Percentiles rank a stretch among this genome's conserved stretches.
Evolutionary conservation across 2,329 filamentous ascomycete genomes (phyloP).

Genomic region (Passalora sequoiae): DNA sequence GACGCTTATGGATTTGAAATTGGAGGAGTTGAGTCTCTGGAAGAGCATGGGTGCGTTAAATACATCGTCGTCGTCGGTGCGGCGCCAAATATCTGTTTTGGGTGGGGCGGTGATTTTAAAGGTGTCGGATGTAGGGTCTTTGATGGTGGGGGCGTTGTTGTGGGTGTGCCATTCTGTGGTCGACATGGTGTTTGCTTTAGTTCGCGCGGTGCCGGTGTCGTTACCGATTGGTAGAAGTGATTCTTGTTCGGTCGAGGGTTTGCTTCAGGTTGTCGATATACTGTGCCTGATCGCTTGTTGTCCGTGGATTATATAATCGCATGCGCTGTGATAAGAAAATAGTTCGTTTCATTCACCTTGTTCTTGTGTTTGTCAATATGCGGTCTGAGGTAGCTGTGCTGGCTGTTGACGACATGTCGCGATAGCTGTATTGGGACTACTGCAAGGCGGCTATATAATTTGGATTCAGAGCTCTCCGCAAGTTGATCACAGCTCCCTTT

Average conservation of each 20-base stretch:
- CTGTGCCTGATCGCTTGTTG: no score
- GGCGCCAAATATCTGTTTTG: conserved; percentile 71
- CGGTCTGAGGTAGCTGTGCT: conserved; percentile 2
- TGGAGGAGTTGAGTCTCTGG: conserved; percentile 19
- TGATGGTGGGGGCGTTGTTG: conserved; percentile 8
- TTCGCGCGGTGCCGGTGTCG: background rate
- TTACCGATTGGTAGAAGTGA: background rate
- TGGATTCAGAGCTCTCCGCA: background rate
- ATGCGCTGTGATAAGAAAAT: no score
- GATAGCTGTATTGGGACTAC: background rate
- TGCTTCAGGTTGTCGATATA: no score
- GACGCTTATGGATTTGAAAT: conserved; percentile 58
- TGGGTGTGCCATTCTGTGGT: conserved; percentile 8
- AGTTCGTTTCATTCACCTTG: background rate
- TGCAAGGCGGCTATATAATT: conserved; percentile 1
- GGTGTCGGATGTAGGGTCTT: conserved; percentile 4
- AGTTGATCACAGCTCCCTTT: background rate
- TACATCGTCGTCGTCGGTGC: conserved; percentile 56
- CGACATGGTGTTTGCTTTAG: background rate
- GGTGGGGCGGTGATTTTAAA: conserved; percentile 51
- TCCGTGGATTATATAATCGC: no score
- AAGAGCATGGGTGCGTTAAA: conserved; percentile 30
- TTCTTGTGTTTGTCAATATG: background rate
- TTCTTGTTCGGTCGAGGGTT: no score
- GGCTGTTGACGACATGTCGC: conserved; percentile 4